Conservation (phyloP, 441 rosid species). For the Rhodomyrtus psidioides region DNA sequence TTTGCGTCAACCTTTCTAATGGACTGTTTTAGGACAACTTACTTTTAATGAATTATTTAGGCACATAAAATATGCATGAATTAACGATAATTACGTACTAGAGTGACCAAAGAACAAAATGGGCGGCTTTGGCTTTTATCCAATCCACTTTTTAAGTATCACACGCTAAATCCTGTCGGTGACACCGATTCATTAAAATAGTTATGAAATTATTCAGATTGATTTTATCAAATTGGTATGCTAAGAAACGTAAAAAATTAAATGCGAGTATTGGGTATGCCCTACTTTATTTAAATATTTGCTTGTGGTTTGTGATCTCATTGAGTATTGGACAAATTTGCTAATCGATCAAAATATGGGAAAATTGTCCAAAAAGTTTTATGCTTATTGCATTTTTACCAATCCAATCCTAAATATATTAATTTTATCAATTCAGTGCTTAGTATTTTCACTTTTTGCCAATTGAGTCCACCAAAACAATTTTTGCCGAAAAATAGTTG, state of each 20-base stretch:
- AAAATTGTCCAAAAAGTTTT: too few relatives aligned
- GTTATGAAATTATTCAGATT: neutral
- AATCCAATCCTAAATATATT: too few relatives aligned
- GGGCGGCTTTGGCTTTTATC: slow-evolving; percentile 26
- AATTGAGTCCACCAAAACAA: too few relatives aligned
- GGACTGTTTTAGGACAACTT: neutral
- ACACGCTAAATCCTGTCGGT: neutral
- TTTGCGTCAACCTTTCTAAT: slow-evolving; percentile 4
- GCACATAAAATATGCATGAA: neutral
- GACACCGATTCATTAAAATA: neutral
- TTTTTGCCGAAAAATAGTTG: too few relatives aligned
- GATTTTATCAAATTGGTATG: neutral
- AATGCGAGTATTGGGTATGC: neutral
- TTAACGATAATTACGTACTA: neutral
- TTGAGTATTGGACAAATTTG: neutral
- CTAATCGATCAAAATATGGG: neutral
- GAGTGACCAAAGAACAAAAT: neutral
- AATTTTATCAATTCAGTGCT: too few relatives aligned
- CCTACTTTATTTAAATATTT: neutral
- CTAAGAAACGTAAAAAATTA: neutral
- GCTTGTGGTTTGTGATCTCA: too few relatives aligned
- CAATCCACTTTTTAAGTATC: neutral
- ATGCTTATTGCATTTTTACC: too few relatives aligned
- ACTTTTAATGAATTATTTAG: neutral
- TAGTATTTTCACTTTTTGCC: too few relatives aligned